Evolutionary conservation across 768 basidiomycete genomes (phyloP).

Genomic region (Lyophyllum decastes): DNA sequence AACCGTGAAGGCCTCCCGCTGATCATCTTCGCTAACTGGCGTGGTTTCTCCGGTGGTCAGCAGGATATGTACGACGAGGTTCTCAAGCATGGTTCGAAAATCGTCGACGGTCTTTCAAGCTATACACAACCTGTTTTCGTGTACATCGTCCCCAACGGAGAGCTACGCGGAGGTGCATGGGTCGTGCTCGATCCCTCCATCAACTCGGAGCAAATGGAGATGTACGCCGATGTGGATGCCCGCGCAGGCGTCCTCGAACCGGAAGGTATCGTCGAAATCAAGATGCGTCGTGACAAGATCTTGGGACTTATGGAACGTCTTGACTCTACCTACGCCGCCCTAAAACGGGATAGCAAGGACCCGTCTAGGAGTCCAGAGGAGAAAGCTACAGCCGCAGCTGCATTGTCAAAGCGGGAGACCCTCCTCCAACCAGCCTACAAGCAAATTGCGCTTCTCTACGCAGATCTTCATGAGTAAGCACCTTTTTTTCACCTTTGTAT

Average conservation of each 20-base stretch:
- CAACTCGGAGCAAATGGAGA: conserved; percentile 97
- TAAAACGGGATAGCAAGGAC: conserved; percentile 84
- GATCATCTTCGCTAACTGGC: conserved; percentile 99
- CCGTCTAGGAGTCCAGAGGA: conserved; percentile 71
- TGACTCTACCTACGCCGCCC: conserved; percentile 76
- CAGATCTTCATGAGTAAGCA: conserved; percentile 93
- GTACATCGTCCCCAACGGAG: conserved; percentile 98
- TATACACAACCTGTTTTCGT: conserved; percentile 99
- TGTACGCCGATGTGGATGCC: conserved; percentile 96
- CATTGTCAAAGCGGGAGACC: conserved; percentile 75
- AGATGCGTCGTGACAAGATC: conserved; percentile 95
- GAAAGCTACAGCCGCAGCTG: conserved; percentile 65
- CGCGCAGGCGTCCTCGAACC: conserved; percentile 97
- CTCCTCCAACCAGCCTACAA: conserved; percentile 88
- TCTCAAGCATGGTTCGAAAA: conserved; percentile 96
- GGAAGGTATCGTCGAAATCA: conserved; percentile 97
- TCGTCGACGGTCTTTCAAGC: conserved; percentile 95
- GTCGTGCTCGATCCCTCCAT: conserved; percentile 98
- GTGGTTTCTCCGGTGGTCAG: conserved; percentile 99
- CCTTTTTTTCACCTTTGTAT: conserved; percentile 2
- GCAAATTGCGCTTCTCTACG: conserved; percentile 91
- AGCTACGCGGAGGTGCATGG: conserved; percentile 99
- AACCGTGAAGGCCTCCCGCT: conserved; percentile 95
- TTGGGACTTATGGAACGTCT: conserved; percentile 90
- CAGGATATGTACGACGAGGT: conserved; percentile 99